Evolutionary conservation across 2,329 filamentous ascomycete species (phyloP).

Genomic region (Xylariaceae sp.): DNA sequence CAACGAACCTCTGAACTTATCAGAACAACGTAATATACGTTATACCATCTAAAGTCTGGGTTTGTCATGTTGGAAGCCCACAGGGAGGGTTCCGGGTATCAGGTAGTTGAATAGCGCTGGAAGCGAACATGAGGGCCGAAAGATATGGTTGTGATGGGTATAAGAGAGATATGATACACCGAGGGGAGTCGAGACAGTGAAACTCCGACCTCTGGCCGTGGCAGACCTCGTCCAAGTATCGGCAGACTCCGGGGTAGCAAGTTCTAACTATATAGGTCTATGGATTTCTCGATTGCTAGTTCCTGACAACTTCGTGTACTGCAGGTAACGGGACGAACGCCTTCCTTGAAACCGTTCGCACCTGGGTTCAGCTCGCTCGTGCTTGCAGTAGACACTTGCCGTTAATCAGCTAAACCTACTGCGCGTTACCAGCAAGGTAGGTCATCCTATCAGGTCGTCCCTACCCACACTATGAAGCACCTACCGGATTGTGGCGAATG

Average conservation of each 20-base stretch:
- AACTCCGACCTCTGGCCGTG: constrained; percentile 18
- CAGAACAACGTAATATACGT: neutral
- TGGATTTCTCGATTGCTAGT: neutral
- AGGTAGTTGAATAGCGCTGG: neutral
- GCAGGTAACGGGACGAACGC: neutral
- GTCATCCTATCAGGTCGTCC: neutral
- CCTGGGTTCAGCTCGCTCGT: neutral
- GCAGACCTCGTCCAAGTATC: constrained; percentile 18
- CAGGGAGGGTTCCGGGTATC: neutral
- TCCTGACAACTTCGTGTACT: neutral
- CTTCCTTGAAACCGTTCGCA: neutral
- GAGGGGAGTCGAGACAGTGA: constrained; percentile 10
- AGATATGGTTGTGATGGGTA: neutral
- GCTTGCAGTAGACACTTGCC: neutral
- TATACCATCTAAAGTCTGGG: neutral
- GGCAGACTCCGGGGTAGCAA: neutral
- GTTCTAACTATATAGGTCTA: too few relatives aligned
- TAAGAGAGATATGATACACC: neutral
- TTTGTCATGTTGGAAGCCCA: neutral
- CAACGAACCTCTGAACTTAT: neutral
- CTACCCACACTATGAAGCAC: neutral
- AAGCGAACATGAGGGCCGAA: neutral
- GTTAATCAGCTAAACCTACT: neutral
- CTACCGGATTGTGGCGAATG: neutral
- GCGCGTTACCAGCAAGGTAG: neutral